Percentiles rank a stretch among this genome's conserved stretches.
Evolutionary conservation across 257 asterid species (phyloP).

Genomic region (Nicotiana noctiflora): DNA sequence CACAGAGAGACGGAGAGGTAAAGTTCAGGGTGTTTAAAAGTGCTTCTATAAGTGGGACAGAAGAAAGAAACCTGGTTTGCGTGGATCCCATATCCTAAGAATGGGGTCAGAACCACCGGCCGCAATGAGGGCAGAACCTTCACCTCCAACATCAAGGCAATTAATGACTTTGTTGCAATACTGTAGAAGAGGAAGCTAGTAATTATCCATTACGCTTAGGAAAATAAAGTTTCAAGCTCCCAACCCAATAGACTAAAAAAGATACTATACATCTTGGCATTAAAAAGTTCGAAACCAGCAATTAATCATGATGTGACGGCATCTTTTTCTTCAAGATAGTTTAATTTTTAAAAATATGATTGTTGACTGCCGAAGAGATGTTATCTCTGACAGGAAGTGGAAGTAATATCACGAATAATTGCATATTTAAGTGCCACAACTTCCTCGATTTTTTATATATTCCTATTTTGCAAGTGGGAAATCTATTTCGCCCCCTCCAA

Average conservation of each 20-base stretch:
- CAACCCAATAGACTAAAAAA: neutral
- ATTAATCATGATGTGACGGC: neutral
- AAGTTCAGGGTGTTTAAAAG: neutral
- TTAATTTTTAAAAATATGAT: neutral
- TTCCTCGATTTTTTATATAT: neutral
- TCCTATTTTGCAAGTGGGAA: neutral
- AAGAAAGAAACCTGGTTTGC: conserved; percentile 73
- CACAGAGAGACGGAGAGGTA: neutral
- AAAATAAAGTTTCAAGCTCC: neutral
- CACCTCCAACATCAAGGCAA: conserved; percentile 94
- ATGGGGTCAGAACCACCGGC: conserved; percentile 81
- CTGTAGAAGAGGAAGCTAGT: conserved; percentile 28
- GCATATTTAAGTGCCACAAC: neutral
- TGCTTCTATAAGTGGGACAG: neutral
- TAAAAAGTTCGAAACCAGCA: neutral
- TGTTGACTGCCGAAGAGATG: neutral
- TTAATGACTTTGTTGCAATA: conserved; percentile 67
- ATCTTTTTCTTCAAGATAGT: neutral
- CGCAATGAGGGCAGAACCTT: conserved; percentile 79
- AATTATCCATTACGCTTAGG: neutral
- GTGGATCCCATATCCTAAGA: conserved; percentile 98
- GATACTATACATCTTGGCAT: neutral
- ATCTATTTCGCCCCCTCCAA: neutral
- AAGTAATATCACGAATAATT: neutral
- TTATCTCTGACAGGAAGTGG: neutral